Evolutionary conservation across 208 protist species (phyloP), one percentile per base, ranked within the genome.

Genomic region (Leishmania tarentolae): DNA sequence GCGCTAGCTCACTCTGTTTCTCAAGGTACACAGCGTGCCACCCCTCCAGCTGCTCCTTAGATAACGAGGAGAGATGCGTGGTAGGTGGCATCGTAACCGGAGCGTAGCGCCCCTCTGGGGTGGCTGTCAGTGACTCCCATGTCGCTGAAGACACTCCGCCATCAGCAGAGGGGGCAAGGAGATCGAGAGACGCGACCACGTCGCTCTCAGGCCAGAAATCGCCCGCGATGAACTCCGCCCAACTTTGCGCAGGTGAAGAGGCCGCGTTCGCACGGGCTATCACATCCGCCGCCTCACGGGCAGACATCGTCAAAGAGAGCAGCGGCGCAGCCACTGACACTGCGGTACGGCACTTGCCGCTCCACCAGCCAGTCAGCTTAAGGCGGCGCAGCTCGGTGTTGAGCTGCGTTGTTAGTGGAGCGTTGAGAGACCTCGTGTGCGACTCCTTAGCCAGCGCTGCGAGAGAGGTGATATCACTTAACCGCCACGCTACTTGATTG

Each of bases 231-330:
- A 80, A 88, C 31, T 53, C 47, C 19, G 65, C 79, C 87, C 87
- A 91, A 13, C 74, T 81, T 3, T 28, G 70, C 2, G 44, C 79
- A 35, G 8, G 7, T 1, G 37, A 42, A 15, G 76, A 42, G 1
- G 66, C 59, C 0, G 59, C 31, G 21, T 31, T 59, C 5, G 70
- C 73, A 40, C 83, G 76, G 42, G 79, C 50, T 75, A 88, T 42
- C 56, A 91, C 87, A 63, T 94, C 89, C 11, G 68, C 52, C 35
- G 87, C 53, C 42, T 94, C 93, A 31, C 91, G 87, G 42, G 81
- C 84, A 0, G 90, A 90, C 90, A 96, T 86, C 46, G 94, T 86
- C 53, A 93, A 86, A 31, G 93, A 83, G 61, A 96, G 80, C 71
- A 94, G 81, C 40, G 84, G 84, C 47, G 66, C 69, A 75, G 78